Evolutionary conservation across 31 red algal genomes (phyloP), one percentile per base, ranked within the genome.

Genomic region (Asparagopsis taxiformis): DNA sequence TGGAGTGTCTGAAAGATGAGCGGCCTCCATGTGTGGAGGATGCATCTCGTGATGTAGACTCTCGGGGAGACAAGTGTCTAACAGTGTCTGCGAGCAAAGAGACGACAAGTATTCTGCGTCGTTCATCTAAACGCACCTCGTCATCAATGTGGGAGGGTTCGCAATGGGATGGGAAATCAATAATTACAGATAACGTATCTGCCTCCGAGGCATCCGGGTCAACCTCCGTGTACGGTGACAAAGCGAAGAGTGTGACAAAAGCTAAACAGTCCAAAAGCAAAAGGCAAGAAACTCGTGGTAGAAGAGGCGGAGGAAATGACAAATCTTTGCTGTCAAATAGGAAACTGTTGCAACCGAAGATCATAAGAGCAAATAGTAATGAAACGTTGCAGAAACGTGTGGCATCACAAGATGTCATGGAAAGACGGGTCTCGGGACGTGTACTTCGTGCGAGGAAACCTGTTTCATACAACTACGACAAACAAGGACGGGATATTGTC

Each of bases 381-480:
- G 41, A 46, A 9, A 13, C 6, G 41, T 9, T 13, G 13, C 41
- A 46, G 41, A 13, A 46, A 9, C 13, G 8, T 46, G 8, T 13
- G 8, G 41, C 8, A n/a, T 5, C 54, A n/a, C 5, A 20, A 7
- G 24, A 20, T 6, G 19, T n/a, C 20, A n/a, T 57, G 24, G 20
- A 57, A 28, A 6, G 54, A 7, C 7, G 54, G 17, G 54, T 30
- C 5, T 7, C 21, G 26, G 60, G 60, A 5, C 26, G 60, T 6
- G 4, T 8, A 29, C 33, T 64, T 3, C 26, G 60, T 9, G 9
- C 21, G 21, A 4, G 60, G 60, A n/a, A 30, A 35, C 60, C 25
- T 9, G 60, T 64, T 5, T 64, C 60, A 4, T 64, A 64, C 29
- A 29, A 64, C 60, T 64, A 64, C 30, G 33, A 64, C 30, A 6